Conservation (phyloP, 257 asterid species). For the Eucommia ulmoides region DNA sequence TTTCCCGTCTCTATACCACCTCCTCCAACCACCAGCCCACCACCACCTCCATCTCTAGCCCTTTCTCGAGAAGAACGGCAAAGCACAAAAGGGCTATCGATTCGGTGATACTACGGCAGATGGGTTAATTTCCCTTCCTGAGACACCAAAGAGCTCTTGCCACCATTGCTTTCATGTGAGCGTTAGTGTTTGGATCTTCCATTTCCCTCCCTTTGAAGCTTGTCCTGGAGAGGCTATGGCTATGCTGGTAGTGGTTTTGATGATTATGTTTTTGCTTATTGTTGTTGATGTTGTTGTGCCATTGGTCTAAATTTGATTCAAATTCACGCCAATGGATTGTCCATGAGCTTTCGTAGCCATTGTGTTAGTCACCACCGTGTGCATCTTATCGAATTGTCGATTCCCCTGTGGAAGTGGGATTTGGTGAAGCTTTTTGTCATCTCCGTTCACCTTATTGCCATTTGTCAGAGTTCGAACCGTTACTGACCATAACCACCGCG, state of each 20-base stretch:
- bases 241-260: constrained; percentile 12
- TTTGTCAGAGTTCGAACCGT: constrained; percentile 1
- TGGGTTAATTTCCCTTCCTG: constrained; percentile 13
- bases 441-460: constrained; percentile 12
- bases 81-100: constrained; percentile 18
- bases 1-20: too few species aligned
- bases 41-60: too few species aligned
- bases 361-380: constrained; percentile 13
- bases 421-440: constrained; percentile 6
- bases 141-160: constrained; percentile 19
- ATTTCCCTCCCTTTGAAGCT: constrained; percentile 12
- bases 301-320: constrained; percentile 5
- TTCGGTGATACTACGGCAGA: constrained; percentile 20
- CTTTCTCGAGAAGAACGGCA: constrained; percentile 18
- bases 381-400: constrained; percentile 12
- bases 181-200: constrained; percentile 21
- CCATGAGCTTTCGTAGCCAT: constrained; percentile 14
- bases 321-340: too few species aligned
- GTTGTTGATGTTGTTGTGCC: constrained; percentile 2
- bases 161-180: constrained; percentile 18
- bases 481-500: constrained; percentile 50
- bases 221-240: constrained; percentile 7
- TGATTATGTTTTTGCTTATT: constrained; percentile 8
- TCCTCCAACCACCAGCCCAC: too few species aligned
- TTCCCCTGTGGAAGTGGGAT: constrained; percentile 13